A percentile compares a stretch with the other conserved stretches of the same genome.
Evolutionary conservation across 2,329 filamentous ascomycete genomes (phyloP).

Genomic region (Trichoderma arundinaceum): DNA sequence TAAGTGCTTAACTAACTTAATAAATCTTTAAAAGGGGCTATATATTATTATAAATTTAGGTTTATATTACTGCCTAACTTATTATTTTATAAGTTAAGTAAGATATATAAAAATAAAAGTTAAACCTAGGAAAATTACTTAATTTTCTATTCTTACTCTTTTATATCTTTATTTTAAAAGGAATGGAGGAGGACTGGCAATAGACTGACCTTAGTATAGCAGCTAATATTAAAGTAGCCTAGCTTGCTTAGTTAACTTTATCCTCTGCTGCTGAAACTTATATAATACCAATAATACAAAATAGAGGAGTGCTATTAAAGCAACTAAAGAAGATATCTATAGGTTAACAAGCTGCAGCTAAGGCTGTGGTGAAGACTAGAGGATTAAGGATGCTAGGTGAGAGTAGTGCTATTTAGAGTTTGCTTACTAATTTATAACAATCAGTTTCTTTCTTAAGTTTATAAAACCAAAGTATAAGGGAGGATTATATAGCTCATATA

Average conservation of each 20-base stretch:
- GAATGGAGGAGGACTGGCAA: too few relatives aligned
- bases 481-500: neutral
- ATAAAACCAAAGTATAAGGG: neutral
- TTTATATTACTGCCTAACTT: neutral
- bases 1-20: neutral
- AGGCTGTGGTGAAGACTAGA: neutral
- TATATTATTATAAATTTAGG: neutral
- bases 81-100: neutral
- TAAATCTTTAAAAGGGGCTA: neutral
- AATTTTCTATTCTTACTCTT: neutral
- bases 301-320: neutral
- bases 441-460: neutral
- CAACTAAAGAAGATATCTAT: neutral
- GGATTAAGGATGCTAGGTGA: neutral
- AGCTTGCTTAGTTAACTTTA: neutral
- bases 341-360: neutral
- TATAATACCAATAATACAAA: neutral
- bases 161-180: neutral
- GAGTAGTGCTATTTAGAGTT: neutral
- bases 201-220: too few relatives aligned
- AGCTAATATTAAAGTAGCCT: too few relatives aligned
- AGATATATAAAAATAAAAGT: neutral
- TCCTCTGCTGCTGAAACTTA: neutral
- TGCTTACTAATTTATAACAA: neutral
- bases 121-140: neutral